phyloP scores from a whole-genome alignment of 768 basidiomycete species.

The Pisolithus tinctorius region DNA sequence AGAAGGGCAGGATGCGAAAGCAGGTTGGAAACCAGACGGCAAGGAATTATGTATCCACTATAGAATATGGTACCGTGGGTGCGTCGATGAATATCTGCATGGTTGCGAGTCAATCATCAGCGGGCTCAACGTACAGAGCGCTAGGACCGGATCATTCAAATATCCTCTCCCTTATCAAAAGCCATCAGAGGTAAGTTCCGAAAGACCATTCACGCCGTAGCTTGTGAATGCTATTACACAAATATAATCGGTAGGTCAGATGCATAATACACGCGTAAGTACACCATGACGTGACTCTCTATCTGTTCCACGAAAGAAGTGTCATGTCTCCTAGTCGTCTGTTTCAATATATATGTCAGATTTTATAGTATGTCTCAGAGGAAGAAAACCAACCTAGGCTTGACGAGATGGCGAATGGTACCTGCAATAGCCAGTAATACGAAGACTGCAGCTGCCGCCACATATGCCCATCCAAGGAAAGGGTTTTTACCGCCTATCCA shows the following conservation, averaged over 20 bases:
- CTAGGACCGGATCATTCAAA: constrained; percentile 73
- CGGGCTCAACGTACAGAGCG: neutral
- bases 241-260: constrained; percentile 13
- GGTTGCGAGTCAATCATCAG: constrained; percentile 20
- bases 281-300: constrained; percentile 5
- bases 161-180: constrained; percentile 64
- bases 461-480: constrained; percentile 98
- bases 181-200: constrained; percentile 35
- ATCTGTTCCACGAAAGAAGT: constrained; percentile 77
- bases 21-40: constrained; percentile 58
- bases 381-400: constrained; percentile 61
- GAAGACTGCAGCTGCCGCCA: constrained; percentile 82
- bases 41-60: constrained; percentile 45
- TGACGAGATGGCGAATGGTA: constrained; percentile 87
- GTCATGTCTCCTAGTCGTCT: constrained; percentile 87
- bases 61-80: constrained; percentile 50
- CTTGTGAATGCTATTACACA: too few species aligned
- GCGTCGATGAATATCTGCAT: constrained; percentile 64
- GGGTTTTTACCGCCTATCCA: constrained; percentile 99
- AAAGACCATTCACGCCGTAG: too few species aligned
- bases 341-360: constrained; percentile 1
- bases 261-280: constrained; percentile 1
- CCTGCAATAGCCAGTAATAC: constrained; percentile 83
- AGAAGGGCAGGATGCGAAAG: constrained; percentile 38
- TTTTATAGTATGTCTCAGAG: neutral